Evolutionary conservation across 176 grass and related monocot species (phyloP).

Genomic region (Rhynchospora tenuis): DNA sequence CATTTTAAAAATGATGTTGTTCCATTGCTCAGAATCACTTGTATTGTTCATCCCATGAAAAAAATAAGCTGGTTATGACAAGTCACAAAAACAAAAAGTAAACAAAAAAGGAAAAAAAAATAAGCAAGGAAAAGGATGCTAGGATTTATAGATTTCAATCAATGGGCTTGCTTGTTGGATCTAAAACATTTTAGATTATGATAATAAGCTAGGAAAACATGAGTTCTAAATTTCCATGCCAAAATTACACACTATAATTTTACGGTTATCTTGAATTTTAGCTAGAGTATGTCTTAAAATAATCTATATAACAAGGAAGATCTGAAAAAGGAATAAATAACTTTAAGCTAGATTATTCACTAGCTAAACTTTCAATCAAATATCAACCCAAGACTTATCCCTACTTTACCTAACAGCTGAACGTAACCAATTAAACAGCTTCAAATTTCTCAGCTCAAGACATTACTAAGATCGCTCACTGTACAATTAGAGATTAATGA

Average conservation of each 20-base stretch:
- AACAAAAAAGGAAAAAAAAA: background rate
- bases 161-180: background rate
- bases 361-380: background rate
- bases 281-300: background rate
- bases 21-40: background rate
- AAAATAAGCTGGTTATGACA: background rate
- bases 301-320: background rate
- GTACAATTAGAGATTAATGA: too few species aligned
- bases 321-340: background rate
- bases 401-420: background rate
- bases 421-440: background rate
- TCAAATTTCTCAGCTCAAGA: background rate
- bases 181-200: background rate
- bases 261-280: background rate
- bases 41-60: background rate
- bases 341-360: background rate
- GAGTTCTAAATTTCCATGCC: background rate
- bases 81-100: background rate
- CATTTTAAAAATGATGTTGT: background rate
- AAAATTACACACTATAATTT: background rate
- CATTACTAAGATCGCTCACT: background rate
- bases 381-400: background rate
- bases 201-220: background rate
- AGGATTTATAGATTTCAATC: background rate
- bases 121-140: background rate